Evolutionary conservation across 768 basidiomycete genomes (phyloP).

Genomic region (Tremella fuciformis): DNA sequence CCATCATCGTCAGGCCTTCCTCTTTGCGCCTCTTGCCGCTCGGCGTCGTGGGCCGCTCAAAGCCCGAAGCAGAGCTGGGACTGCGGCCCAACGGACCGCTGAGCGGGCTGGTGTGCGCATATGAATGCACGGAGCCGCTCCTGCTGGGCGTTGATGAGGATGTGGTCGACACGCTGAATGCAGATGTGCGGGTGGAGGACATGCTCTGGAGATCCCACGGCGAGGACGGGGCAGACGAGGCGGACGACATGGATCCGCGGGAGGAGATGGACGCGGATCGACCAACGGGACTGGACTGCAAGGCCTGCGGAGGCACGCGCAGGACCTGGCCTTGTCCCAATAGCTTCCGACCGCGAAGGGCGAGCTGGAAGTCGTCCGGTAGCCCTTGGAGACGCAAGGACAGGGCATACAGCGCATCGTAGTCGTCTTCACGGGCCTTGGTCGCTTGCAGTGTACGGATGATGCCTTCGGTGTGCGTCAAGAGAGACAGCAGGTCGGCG

Average conservation of each 20-base stretch:
- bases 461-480: constrained; percentile 66
- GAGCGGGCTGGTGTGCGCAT: background rate
- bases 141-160: constrained; percentile 5
- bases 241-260: constrained; percentile 23
- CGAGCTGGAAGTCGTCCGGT: constrained; percentile 59
- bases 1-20: constrained; percentile 31
- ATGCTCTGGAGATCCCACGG: constrained; percentile 31
- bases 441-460: constrained; percentile 80
- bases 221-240: constrained; percentile 15
- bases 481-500: constrained; percentile 61
- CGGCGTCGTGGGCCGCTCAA: constrained; percentile 1
- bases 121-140: constrained; percentile 1
- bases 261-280: constrained; percentile 32
- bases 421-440: constrained; percentile 80
- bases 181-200: constrained; percentile 19
- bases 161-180: constrained; percentile 28
- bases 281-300: constrained; percentile 12
- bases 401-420: constrained; percentile 67
- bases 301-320: constrained; percentile 46
- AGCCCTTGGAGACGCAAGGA: constrained; percentile 63
- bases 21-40: constrained; percentile 19
- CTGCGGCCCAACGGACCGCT: background rate
- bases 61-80: constrained; percentile 9
- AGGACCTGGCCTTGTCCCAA: constrained; percentile 65
- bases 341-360: constrained; percentile 70